Conservation (phyloP, 768 basidiomycete species). For the Cystofilobasidium bisporidii region DNA sequence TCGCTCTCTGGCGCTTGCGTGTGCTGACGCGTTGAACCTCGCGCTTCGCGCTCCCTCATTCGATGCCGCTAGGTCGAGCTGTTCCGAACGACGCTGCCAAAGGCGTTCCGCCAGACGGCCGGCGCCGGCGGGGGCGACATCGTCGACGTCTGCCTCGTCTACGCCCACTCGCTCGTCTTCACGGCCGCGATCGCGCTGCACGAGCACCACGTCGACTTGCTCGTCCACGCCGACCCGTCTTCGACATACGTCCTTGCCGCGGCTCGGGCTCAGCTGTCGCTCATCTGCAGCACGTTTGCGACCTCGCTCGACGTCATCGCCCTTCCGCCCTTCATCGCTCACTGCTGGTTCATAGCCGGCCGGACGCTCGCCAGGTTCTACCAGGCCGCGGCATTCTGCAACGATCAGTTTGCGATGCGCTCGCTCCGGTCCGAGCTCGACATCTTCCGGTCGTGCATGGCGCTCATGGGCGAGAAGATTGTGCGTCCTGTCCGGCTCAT, state of each 20-base stretch:
- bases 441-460: conserved; percentile 5
- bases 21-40: too few species aligned
- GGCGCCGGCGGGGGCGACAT: neutral
- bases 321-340: conserved; percentile 18
- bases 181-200: conserved; percentile 14
- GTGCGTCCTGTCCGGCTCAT: neutral
- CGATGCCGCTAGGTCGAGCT: neutral
- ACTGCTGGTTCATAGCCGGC: conserved; percentile 22
- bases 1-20: too few species aligned
- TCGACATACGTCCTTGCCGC: conserved; percentile 18
- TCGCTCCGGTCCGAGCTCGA: conserved; percentile 14
- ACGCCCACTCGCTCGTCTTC: neutral
- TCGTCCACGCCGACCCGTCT: conserved; percentile 7
- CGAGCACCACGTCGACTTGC: conserved; percentile 24
- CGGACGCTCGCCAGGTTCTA: conserved; percentile 21
- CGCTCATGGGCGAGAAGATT: neutral
- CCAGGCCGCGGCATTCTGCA: conserved; percentile 16
- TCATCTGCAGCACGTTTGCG: conserved; percentile 15
- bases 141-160: neutral
- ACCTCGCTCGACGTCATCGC: conserved; percentile 19
- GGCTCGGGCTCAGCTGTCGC: conserved; percentile 16
- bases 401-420: conserved; percentile 6
- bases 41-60: too few species aligned
- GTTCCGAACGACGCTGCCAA: conserved; percentile 9
- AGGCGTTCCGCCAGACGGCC: neutral